These are phyloP conservation scores for Colletotrichum neosansevieriae DNA, from an alignment of 2,329 filamentous ascomycete species.

Conservation along the genomic window DNA sequence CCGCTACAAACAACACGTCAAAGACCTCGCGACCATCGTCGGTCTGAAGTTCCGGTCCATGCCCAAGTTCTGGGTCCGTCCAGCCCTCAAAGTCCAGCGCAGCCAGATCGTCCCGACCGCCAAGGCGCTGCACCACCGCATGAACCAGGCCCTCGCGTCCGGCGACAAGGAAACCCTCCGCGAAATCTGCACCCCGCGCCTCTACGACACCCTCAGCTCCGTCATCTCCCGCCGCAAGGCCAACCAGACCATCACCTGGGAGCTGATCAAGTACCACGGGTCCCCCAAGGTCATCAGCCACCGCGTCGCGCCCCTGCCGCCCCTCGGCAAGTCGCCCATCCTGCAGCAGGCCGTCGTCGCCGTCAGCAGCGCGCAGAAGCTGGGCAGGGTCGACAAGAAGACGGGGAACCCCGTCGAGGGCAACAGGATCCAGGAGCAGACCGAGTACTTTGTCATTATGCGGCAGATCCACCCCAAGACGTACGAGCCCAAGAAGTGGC, in stretches of 20 bases:
- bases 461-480: conserved; percentile 58
- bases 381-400: conserved; percentile 55
- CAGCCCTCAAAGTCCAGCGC: conserved; percentile 58
- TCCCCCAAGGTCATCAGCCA: conserved; percentile 67
- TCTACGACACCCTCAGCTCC: conserved; percentile 63
- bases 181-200: conserved; percentile 64
- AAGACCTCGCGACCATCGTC: conserved; percentile 51
- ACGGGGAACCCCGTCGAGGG: conserved; percentile 53
- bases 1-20: conserved; percentile 51
- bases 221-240: conserved; percentile 65
- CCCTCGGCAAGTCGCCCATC: conserved; percentile 51
- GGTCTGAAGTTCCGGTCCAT: conserved; percentile 60
- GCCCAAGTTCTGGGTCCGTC: conserved; percentile 55
- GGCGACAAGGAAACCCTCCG: conserved; percentile 66
- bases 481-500: conserved; percentile 66
- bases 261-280: conserved; percentile 64
- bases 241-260: conserved; percentile 62
- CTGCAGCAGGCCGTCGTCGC: conserved; percentile 72
- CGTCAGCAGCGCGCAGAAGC: conserved; percentile 68
- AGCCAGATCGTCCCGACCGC: conserved; percentile 63
- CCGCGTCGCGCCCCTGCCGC: conserved; percentile 60
- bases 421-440: conserved; percentile 64
- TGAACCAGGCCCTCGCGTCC: conserved; percentile 71
- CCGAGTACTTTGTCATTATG: conserved; percentile 75
- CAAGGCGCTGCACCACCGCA: conserved; percentile 68